Evolutionary conservation across 441 rosid species (phyloP), one percentile per base, ranked within the genome.

Genomic region (Syzygium malaccense): DNA sequence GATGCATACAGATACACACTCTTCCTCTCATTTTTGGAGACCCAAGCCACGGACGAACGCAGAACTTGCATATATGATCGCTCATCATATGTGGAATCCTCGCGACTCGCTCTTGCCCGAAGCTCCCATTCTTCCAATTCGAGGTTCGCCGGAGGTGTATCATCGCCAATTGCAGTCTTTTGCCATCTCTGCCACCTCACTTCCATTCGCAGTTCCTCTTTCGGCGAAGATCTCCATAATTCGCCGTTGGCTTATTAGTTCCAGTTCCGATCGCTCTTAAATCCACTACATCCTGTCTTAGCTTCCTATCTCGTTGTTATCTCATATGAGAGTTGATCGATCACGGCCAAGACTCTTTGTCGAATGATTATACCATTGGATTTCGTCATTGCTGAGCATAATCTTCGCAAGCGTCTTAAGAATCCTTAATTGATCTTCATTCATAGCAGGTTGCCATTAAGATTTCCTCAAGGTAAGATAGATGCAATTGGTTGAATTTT

Each of bases 71-170:
- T 0, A 15, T n/a, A 14, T 19, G 20, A 64, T n/a, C 9, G 20
- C 17, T 30, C 71, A 64, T 64, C 71, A 15, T 19, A 64, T 30
- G 37, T 15, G 37, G 37, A 64, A 64, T 1, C 71, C 71, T 15
- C 19, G 37, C 6, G 37, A 2, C 30, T 0, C 71, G 15, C 37
- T 62, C 19, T 0, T 11, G 0, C 0, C 20, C 20, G 1, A 6
- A 0, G 25, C 78, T 32, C 75, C 25, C 3, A 32, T 32, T 30
- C 71, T 18, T 17, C 28, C 5, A 20, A 15, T 15, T 64, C 5
- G 20, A 30, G 71, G 32, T 64, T 15, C 4, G 37, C 71, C 20
- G 12, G 33, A 30, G 71, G 71, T n/a, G 71, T 30, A 30, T 64
- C 45, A 32, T 41, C 41, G 78, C 12, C 78, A 25, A 66, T 1